Percentiles rank a stretch among this genome's conserved stretches.
Evolutionary conservation across 805 yeast species (phyloP).

Genomic region (Cephaloascus albidus): DNA sequence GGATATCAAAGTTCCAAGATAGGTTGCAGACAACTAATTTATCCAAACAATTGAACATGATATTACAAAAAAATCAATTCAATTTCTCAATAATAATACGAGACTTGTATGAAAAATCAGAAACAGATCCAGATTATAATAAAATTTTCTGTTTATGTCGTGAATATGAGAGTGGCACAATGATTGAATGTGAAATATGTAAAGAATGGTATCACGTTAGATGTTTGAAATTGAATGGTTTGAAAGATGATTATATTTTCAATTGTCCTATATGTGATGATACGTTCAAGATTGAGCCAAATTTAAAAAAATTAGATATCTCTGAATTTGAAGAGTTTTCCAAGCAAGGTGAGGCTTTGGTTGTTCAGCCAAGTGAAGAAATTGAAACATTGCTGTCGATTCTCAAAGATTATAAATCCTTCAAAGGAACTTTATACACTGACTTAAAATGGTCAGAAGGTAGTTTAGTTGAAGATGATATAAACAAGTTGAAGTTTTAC

Average conservation of each 20-base stretch:
- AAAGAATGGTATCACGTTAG: slow-evolving; percentile 63
- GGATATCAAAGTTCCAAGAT: background rate
- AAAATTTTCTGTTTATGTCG: slow-evolving; percentile 53
- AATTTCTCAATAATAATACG: slow-evolving; percentile 15
- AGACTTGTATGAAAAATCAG: slow-evolving; percentile 13
- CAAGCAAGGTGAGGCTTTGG: slow-evolving; percentile 25
- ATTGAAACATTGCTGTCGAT: slow-evolving; percentile 1
- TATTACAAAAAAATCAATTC: slow-evolving; percentile 5
- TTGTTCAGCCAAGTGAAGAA: slow-evolving; percentile 30
- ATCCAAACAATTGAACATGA: background rate
- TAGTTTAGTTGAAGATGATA: slow-evolving; percentile 10
- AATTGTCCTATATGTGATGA: slow-evolving; percentile 5
- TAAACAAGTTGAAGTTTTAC: slow-evolving; percentile 25
- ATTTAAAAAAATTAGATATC: background rate
- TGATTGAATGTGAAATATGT: slow-evolving; percentile 66
- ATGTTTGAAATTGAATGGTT: slow-evolving; percentile 36
- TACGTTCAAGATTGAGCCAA: background rate
- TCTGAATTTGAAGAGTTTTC: slow-evolving; percentile 12
- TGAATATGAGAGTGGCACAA: slow-evolving; percentile 45
- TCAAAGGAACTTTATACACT: slow-evolving; percentile 5
- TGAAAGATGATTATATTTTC: slow-evolving; percentile 5
- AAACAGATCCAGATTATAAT: slow-evolving; percentile 5
- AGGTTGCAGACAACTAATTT: background rate
- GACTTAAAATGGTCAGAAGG: slow-evolving; percentile 7
- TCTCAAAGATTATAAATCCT: slow-evolving; percentile 5